Base-by-base conservation (phyloP, 805 yeast species). In the Pichia occidentalis region DNA sequence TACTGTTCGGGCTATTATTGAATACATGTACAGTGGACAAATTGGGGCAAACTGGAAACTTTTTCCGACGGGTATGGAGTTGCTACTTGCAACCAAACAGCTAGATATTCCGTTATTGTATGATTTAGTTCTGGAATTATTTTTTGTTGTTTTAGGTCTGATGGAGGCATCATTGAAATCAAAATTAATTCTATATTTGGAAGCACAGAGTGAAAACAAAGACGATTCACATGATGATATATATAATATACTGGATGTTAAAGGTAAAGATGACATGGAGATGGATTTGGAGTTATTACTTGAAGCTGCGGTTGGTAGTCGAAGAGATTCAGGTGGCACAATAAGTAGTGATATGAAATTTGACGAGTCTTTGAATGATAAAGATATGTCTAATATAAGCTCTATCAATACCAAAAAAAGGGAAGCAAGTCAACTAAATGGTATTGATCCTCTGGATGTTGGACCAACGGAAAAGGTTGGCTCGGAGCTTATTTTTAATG, bases 1-100 rank as follows among this genome's bases (percentile, higher is more conserved):
- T 1, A 72, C 85, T 0, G 73, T 81, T 12, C 68, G 68, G 39
- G 86, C 86, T 3, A 71, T 82, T 46, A 64, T 79, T 20, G 92
- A 83, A 52, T 84, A 76, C 54, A 64, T 84, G 39, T 81, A 79
- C 50, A 83, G 88, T 5, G 94, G 92, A 1, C 87, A 82, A 56
- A 73, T 84, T 17, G 85, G 85, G 19, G 75, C 79, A 37, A 78
- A 73, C 48, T 82, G 90, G 90, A 59, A 68, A n/a, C 58, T 83
- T 27, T 64, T 73, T 2, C 90, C 92, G 0, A 77, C 83, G 0
- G 72, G 82, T 0, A 64, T 81, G 27, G 86, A 81, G 46, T 67
- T 77, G 32, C 62, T 82, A 46, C 55, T 77, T 24, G 66, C 79
- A 50, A 69, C 88, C 3, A 78, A 79, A 48, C 67, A 74, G 43